These are phyloP conservation scores for Pseudogymnoascus sp. DNA, from an alignment of 2,329 filamentous ascomycete genomes.

Conservation along the genomic window DNA sequence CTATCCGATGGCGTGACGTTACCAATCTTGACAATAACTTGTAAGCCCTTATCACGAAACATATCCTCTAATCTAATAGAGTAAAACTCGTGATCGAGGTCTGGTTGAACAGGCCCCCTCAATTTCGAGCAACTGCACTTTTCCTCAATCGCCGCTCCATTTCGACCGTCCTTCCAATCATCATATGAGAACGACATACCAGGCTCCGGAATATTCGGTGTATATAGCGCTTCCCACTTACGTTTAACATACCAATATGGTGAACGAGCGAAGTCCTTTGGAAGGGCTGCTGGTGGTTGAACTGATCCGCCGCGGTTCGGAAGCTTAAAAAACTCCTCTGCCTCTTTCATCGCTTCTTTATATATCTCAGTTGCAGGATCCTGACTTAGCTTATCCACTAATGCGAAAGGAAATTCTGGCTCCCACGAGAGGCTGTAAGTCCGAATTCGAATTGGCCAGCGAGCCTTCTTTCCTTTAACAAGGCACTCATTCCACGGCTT, in stretches of 20 bases:
- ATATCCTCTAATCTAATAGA: not conserved
- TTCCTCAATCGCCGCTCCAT: not conserved
- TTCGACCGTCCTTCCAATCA: conserved; percentile 6
- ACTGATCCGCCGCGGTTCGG: not conserved
- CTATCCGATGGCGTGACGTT: conserved; percentile 45
- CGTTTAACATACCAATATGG: not conserved
- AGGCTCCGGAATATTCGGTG: not conserved
- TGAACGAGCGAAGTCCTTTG: not conserved
- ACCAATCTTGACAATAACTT: conserved; percentile 49
- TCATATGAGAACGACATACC: conserved; percentile 1
- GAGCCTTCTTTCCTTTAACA: conserved; percentile 2
- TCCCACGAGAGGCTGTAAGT: conserved; percentile 8
- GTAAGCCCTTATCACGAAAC: not conserved
- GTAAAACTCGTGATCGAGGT: not conserved
- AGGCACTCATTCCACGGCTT: conserved; percentile 28
- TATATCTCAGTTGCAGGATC: not conserved
- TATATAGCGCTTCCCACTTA: not conserved
- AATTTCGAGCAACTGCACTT: not conserved
- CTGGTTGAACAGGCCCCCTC: not conserved
- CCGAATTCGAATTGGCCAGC: conserved; percentile 10
- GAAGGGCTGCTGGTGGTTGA: not conserved
- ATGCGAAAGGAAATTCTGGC: not conserved
- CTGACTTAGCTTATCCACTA: not conserved
- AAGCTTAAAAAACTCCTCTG: not conserved
- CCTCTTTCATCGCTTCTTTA: not conserved